Conservation (phyloP, 148 eudicot genomes). For the Oxyria digyna region DNA sequence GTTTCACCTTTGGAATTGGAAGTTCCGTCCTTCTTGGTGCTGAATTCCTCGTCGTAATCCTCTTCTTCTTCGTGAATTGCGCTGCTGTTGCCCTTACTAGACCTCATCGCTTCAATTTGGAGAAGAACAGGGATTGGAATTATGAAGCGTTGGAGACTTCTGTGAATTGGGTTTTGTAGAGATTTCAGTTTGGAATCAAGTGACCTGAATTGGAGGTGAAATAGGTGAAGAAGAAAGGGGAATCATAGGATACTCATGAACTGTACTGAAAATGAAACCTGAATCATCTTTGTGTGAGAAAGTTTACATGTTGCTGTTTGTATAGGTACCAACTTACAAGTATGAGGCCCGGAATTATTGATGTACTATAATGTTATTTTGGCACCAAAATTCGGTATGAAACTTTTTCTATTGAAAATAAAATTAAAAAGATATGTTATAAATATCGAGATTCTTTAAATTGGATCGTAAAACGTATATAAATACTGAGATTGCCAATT, state of each 20-base stretch:
- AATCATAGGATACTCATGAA: neutral
- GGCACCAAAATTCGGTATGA: too few relatives aligned
- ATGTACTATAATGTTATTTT: too few relatives aligned
- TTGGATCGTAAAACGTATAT: too few relatives aligned
- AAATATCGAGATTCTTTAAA: too few relatives aligned
- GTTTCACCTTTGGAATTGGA: constrained; percentile 35
- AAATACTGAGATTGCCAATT: too few relatives aligned
- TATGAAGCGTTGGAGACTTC: neutral
- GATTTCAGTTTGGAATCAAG: neutral
- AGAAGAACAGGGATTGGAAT: neutral
- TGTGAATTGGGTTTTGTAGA: neutral
- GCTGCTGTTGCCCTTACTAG: constrained; percentile 27
- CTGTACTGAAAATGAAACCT: neutral
- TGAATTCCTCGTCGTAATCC: constrained; percentile 43
- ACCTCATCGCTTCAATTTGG: constrained; percentile 13
- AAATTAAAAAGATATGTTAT: too few relatives aligned
- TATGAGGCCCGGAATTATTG: too few relatives aligned
- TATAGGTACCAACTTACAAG: neutral
- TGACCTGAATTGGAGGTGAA: neutral
- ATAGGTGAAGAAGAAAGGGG: neutral
- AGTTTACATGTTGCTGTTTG: neutral
- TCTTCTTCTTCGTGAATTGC: constrained; percentile 45
- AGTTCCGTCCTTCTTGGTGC: constrained; percentile 31
- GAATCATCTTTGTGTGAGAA: neutral
- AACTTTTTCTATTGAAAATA: too few relatives aligned